Evolutionary conservation across 2,329 filamentous ascomycete genomes (phyloP), one percentile per base, ranked within the genome.

Genomic region (Colletotrichum navitas): DNA sequence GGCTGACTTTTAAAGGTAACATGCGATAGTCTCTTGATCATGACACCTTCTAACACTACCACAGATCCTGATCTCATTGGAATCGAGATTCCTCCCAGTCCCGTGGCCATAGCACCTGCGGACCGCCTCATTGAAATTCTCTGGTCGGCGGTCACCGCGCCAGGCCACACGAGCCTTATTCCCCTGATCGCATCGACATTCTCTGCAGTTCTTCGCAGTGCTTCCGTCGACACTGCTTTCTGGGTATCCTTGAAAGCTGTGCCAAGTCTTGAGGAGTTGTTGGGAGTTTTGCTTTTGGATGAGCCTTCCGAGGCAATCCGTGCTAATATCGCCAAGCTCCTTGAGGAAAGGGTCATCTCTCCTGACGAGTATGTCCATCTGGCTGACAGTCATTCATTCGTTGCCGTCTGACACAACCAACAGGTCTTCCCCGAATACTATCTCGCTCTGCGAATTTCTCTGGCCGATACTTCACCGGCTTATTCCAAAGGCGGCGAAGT

Each of bases 1-100:
- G 88, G 21, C 78, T 84, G 52, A 85, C 90, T 45, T 80, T 92
- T 26, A 84, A 84, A 80, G 87, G 89, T 87, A 83, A 73, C 79
- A 74, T 26, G 1, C 12, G 21, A 8, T 32, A 16, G 14, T n/a
- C 39, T 24, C 21, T 43, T 21, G n/a, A 16, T 32, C 14, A 5
- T 21, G 34, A 11, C 2, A 21, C 8, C 8, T n/a, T 51, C 78
- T 79, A 67, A 80, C 69, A 43, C 36, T 12, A 26, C 26, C 55
- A 5, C 52, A 77, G 80, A 81, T 59, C 76, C 76, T 21, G 26
- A 34, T 10, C 26, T 66, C 24, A 14, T 43, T 0, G 63, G 56
- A 18, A 12, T 55, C 3, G 41, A 51, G 5, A 12, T 66, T 32
- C 39, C 36, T 16, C 54, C 65, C 16, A 67, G 64, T n/a, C 34